Base-by-base conservation (phyloP, 192 early-diverging fungal genomes). In the Gaertneriomyces semiglobifer region DNA sequence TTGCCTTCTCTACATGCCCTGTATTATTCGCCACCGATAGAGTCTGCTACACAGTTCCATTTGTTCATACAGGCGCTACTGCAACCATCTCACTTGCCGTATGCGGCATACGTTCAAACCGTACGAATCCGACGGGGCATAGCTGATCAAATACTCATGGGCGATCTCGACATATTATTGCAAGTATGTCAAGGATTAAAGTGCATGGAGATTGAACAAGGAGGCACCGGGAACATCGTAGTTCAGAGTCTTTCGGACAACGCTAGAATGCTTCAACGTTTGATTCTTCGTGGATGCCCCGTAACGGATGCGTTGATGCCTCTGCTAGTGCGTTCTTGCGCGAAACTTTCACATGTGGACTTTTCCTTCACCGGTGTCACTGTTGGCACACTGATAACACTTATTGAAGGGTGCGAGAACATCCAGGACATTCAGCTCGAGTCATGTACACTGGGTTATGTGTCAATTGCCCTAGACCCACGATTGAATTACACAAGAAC, bases 141-240 rank as follows among this genome's bases (percentile, higher is more conserved):
- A 44, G 40, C 58, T 9, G 75, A 73, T n/a, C 25, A 65, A 4
- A 4, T 76, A 7, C 40, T 69, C 12, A 68, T 79, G 61, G 78
- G 78, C 55, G 78, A 79, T 65, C 7, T 79, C 19, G 78, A 79
- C 61, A 65, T 70, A 7, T 53, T 65, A 5, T 50, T 79, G 10
- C 78, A 76, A 54, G 63, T 79, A 10, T 73, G 69, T 50, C 71
- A 58, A 5, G 58, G 66, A 18, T 58, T 76, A 39, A 7, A 50
- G 25, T 8, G 42, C n/a, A 14, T 73, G 43, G 14, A 18, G 16
- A 25, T 77, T 19, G 59, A 67, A 14, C n/a, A 58, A 53, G 43
- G 50, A 12, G 7, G 41, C 14, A 40, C 41, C 14, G 74, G 61
- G 39, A 76, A 73, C 54, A 52, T 79, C 2, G 44, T 76, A 5